phyloP scores from a whole-genome alignment of 2,329 filamentous ascomycete species.

The Pseudocercospora pini-densiflorae region DNA sequence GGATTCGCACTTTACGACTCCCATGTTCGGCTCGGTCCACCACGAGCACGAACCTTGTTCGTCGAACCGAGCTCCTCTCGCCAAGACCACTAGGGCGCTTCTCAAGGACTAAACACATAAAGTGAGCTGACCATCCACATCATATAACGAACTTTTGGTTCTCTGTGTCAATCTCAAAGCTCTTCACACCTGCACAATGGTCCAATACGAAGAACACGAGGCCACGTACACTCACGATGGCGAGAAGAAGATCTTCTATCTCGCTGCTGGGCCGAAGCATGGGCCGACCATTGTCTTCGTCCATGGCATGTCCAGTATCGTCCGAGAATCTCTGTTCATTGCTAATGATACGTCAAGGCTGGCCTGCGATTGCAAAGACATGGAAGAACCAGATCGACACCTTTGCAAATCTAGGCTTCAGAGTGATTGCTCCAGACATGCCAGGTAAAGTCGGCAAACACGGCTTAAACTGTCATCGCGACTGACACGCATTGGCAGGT shows the following conservation, averaged over 20 bases:
- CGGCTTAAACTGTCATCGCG: neutral
- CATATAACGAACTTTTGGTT: neutral
- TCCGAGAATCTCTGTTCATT: neutral
- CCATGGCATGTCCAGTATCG: conserved; percentile 26
- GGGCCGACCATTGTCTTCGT: conserved; percentile 37
- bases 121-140: neutral
- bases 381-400: conserved; percentile 43
- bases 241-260: conserved; percentile 35
- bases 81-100: neutral
- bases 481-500: conserved; percentile 24
- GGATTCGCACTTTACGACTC: neutral
- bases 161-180: neutral
- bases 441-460: conserved; percentile 25
- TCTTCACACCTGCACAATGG: conserved; percentile 15
- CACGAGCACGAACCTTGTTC: neutral
- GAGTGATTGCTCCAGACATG: conserved; percentile 40
- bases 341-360: conserved; percentile 25
- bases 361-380: conserved; percentile 43
- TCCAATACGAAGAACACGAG: conserved; percentile 27
- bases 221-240: conserved; percentile 26
- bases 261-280: conserved; percentile 34
- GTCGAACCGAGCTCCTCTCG: neutral
- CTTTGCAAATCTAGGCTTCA: conserved; percentile 37
- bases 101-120: neutral
- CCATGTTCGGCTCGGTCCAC: neutral